A percentile compares a stretch with the other conserved stretches of the same genome.
Conservation (phyloP, 2,329 filamentous ascomycete genomes). For the Ascochyta clinopodiicola region DNA sequence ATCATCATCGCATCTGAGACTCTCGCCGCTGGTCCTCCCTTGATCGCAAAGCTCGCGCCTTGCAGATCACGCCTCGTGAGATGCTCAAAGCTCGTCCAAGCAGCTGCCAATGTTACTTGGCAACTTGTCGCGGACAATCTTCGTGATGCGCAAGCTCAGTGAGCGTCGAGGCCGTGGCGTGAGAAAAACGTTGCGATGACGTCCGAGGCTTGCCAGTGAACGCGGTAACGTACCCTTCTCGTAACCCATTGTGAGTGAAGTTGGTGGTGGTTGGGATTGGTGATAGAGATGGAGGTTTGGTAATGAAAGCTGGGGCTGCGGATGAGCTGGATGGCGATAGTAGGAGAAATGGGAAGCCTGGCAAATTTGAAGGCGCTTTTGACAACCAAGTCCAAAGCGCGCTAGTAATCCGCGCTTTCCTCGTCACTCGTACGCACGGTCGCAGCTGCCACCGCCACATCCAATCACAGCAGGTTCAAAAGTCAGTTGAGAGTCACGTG, state of each 20-base stretch:
- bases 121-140: conserved; percentile 7
- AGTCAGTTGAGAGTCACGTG: background rate
- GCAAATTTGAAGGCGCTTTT: conserved; percentile 23
- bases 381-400: conserved; percentile 30
- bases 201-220: conserved; percentile 26
- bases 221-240: conserved; percentile 46
- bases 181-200: conserved; percentile 35
- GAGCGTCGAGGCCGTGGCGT: conserved; percentile 26
- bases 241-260: conserved; percentile 49
- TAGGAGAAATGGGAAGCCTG: conserved; percentile 18
- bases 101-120: conserved; percentile 4
- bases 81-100: conserved; percentile 6
- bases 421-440: background rate
- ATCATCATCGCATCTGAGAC: conserved; percentile 13
- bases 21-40: conserved; percentile 24
- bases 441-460: conserved; percentile 1
- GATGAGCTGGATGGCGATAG: conserved; percentile 16
- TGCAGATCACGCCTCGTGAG: conserved; percentile 22
- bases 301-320: conserved; percentile 21
- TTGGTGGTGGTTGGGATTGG: conserved; percentile 22
- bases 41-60: conserved; percentile 37
- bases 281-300: conserved; percentile 24
- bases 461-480: conserved; percentile 8
- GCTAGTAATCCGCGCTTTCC: conserved; percentile 13
- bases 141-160: conserved; percentile 35